phyloP scores from a whole-genome alignment of 768 basidiomycete genomes.

The Hygrophorus pudorinus region DNA sequence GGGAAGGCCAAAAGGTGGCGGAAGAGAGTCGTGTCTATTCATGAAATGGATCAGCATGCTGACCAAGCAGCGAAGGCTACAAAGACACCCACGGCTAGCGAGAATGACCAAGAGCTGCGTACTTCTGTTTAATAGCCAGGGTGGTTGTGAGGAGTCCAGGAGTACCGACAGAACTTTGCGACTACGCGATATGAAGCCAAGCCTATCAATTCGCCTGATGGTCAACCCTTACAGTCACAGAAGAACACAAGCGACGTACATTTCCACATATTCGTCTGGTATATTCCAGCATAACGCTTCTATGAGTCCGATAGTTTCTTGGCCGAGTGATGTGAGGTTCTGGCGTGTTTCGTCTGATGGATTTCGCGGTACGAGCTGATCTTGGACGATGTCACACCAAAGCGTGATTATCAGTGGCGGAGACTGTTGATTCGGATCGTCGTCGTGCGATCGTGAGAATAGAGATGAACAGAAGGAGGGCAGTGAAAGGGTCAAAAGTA shows the following conservation, averaged over 20 bases:
- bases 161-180: conserved; percentile 35
- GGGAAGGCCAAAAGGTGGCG: conserved; percentile 32
- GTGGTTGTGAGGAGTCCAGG: conserved; percentile 40
- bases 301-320: conserved; percentile 35
- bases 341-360: conserved; percentile 15
- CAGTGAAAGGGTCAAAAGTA: conserved; percentile 33
- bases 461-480: conserved; percentile 36
- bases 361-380: conserved; percentile 26
- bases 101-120: conserved; percentile 43
- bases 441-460: conserved; percentile 19
- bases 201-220: conserved; percentile 19
- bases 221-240: neutral
- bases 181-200: conserved; percentile 28
- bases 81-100: conserved; percentile 38
- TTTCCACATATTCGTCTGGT: conserved; percentile 30
- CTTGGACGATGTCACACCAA: conserved; percentile 31
- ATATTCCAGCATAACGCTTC: conserved; percentile 44
- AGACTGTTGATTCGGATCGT: conserved; percentile 14
- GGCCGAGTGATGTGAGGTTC: conserved; percentile 20
- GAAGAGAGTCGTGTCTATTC: conserved; percentile 32
- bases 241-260: conserved; percentile 17
- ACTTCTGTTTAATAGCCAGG: conserved; percentile 37
- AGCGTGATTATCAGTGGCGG: conserved; percentile 25
- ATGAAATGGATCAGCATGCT: neutral
- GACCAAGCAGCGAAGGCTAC: neutral